Evolutionary conservation across 331 rosid species (phyloP).

Genomic region (Quercus lobata): DNA sequence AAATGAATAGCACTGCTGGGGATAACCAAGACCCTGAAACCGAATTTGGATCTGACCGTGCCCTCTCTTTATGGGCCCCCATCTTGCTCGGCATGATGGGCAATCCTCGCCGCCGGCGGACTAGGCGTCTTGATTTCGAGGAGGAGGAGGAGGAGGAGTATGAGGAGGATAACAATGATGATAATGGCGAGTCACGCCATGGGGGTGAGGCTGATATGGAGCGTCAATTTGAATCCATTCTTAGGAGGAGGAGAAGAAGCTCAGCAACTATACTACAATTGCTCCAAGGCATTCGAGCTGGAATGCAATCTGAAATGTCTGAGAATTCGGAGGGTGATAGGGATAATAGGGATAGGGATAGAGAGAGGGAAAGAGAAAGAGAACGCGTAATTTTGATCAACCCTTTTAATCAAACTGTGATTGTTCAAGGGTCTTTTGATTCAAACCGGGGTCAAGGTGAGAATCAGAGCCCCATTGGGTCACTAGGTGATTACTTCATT

Average conservation of each 20-base stretch:
- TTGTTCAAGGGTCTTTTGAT: conserved; percentile 39
- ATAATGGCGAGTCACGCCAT: conserved; percentile 14
- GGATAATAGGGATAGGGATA: conserved; percentile 19
- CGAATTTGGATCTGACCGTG: conserved; percentile 56
- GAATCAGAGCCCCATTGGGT: conserved; percentile 37
- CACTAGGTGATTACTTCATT: conserved; percentile 64
- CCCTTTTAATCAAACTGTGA: conserved; percentile 56
- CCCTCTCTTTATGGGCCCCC: conserved; percentile 75
- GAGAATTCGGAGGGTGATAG: conserved; percentile 43
- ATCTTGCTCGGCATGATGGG: conserved; percentile 75
- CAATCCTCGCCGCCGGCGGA: conserved; percentile 51
- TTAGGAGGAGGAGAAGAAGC: conserved; percentile 64
- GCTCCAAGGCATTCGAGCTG: conserved; percentile 63
- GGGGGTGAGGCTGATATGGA: conserved; percentile 37
- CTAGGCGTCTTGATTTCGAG: conserved; percentile 38
- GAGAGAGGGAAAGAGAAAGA: conserved; percentile 31
- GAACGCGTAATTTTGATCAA: conserved; percentile 53
- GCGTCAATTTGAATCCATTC: conserved; percentile 42
- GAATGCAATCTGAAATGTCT: conserved; percentile 50
- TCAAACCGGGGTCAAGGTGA: conserved; percentile 27
- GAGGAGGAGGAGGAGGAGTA: background rate
- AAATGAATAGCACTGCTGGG: conserved; percentile 24
- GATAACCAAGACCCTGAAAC: conserved; percentile 31
- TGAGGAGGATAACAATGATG: conserved; percentile 17
- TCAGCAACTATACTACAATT: conserved; percentile 59